Percentiles rank a stretch among this genome's conserved stretches.
Conservation (phyloP, 768 basidiomycete genomes). For the Termitomyces sp. region DNA sequence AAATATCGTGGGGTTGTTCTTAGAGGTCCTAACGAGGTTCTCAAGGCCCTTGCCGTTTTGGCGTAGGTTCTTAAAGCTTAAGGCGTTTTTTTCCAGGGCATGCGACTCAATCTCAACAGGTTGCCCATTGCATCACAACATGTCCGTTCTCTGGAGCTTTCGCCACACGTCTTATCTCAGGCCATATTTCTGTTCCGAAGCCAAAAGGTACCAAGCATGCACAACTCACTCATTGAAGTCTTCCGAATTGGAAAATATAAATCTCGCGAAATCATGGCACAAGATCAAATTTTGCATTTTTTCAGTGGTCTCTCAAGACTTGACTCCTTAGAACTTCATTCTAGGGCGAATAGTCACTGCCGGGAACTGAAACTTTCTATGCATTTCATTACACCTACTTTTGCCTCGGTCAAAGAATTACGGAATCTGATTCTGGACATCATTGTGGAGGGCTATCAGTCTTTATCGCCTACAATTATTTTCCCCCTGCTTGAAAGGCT, state of each 20-base stretch:
- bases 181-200: not conserved
- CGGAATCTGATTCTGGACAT: conserved; percentile 15
- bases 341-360: not conserved
- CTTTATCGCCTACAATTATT: conserved; percentile 5
- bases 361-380: not conserved
- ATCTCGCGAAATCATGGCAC: not conserved
- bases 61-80: not conserved
- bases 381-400: not conserved
- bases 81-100: not conserved
- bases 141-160: not conserved
- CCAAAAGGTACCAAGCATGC: not conserved
- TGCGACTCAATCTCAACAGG: not conserved
- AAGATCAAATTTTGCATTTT: not conserved
- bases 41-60: not conserved
- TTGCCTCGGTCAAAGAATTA: conserved; percentile 1
- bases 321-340: not conserved
- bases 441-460: conserved; percentile 17
- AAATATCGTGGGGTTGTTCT: conserved; percentile 12
- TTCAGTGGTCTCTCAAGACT: not conserved
- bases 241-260: not conserved
- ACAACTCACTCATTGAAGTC: not conserved
- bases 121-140: not conserved
- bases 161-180: not conserved
- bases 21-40: not conserved
- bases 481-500: conserved; percentile 17